Percentiles rank a stretch among this genome's conserved stretches.
Evolutionary conservation across 768 basidiomycete genomes (phyloP).

Genomic region (Rhodotorula toruloides): DNA sequence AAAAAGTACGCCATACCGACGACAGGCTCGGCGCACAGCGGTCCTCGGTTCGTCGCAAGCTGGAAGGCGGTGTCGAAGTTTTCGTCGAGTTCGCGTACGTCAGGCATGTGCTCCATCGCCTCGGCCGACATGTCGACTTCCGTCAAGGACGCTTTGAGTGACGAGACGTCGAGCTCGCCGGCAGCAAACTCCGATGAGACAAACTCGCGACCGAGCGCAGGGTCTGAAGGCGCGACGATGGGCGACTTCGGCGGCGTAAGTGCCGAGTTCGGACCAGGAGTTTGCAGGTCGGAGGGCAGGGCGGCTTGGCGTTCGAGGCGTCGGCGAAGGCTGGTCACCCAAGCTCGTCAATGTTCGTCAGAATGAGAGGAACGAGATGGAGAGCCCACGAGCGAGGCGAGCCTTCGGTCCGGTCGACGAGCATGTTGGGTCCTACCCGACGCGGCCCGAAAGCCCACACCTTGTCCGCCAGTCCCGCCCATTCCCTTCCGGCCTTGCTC

Average conservation of each 20-base stretch:
- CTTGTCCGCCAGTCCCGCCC: slow-evolving; percentile 63
- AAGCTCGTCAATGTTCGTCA: not conserved
- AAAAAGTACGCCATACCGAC: slow-evolving; percentile 89
- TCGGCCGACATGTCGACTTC: slow-evolving; percentile 10
- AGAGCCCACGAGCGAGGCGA: slow-evolving; percentile 42
- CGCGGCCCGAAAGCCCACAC: slow-evolving; percentile 93
- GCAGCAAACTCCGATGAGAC: slow-evolving; percentile 17
- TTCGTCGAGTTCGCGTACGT: slow-evolving; percentile 63
- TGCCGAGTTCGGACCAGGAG: slow-evolving; percentile 15
- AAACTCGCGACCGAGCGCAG: slow-evolving; percentile 12
- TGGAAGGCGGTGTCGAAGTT: slow-evolving; percentile 91
- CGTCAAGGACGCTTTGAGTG: slow-evolving; percentile 9
- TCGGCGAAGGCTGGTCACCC: slow-evolving; percentile 31
- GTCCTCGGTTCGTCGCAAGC: slow-evolving; percentile 87
- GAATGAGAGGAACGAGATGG: not conserved
- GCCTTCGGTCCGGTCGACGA: slow-evolving; percentile 62
- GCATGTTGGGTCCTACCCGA: slow-evolving; percentile 73
- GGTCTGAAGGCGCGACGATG: not conserved
- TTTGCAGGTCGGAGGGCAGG: slow-evolving; percentile 26
- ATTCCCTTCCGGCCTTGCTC: slow-evolving; percentile 66
- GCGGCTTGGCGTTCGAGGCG: slow-evolving; percentile 32
- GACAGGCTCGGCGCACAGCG: slow-evolving; percentile 89
- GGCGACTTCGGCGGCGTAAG: slow-evolving; percentile 17
- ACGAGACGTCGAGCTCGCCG: slow-evolving; percentile 23
- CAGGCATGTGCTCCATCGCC: slow-evolving; percentile 19